Base-by-base conservation (phyloP, 1,284 basidiomycete genomes). In the Sphaerobolus stellatus region DNA sequence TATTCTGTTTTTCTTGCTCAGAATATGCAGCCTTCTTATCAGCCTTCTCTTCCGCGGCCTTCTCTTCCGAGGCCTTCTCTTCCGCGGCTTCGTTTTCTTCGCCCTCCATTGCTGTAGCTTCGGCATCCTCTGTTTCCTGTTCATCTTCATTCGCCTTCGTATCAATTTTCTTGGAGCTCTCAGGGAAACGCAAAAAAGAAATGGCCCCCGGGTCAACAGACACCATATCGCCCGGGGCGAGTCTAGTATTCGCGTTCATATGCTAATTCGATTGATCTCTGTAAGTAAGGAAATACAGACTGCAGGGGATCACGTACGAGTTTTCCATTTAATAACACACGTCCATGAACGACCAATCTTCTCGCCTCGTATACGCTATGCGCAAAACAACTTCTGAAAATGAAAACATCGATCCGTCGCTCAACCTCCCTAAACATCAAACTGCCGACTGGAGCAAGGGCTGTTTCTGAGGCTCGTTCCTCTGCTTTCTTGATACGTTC, bases 401-500 rank as follows among this genome's bases (percentile, higher is more conserved):
- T 76, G 66, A 95, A 84, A 31, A 93, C 88, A 65, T 99, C 97
- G 65, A 99, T 80, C 66, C 97, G 72, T 62, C 95, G 81, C 78
- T 99, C 97, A n/a, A 98, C 82, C 70, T 96, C 91, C 1, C 81
- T 72, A 68, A 93, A 92, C 90, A 98, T 94, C 79, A 98, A 81
- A 67, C 90, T 92, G 48, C 89, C 90, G 16, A 96, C 86, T 2
- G 90, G 90, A 4, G 88, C 84, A 61, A 88, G 77, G 3, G 81
- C 83, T 73, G 72, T 48, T 72, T 68, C 50, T 73, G 74, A 59
- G 72, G 73, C 57, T 83, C 80, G 56, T 71, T 76, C 55, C 76
- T 72, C 54, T 73, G 68, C 25, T 72, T 69, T 43, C 69, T 62
- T 47, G 76, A 76, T 59, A 68, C 71, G 41, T 61, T 65, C 50